Percentiles rank a stretch among this genome's conserved stretches.
Conservation (phyloP, 2,329 filamentous ascomycete genomes). For the Xylogone sp. region DNA sequence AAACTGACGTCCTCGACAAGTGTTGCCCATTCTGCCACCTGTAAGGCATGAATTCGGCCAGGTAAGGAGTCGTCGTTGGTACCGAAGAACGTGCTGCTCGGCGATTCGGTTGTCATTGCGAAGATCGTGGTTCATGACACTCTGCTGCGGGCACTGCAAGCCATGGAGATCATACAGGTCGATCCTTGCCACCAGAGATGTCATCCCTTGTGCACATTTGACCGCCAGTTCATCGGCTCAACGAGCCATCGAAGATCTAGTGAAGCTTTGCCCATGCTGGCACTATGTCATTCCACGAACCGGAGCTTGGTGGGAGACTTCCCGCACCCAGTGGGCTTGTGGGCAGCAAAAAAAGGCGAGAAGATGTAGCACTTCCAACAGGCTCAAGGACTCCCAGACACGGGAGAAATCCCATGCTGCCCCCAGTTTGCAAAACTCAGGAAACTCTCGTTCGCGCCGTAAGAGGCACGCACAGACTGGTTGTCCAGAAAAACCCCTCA, state of each 20-base stretch:
- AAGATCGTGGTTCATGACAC: conserved; percentile 30
- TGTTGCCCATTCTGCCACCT: neutral
- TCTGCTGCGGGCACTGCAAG: conserved; percentile 24
- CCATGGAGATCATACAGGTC: conserved; percentile 28
- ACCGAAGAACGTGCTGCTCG: conserved; percentile 16
- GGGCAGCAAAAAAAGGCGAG: neutral
- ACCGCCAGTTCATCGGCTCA: conserved; percentile 28
- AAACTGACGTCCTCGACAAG: neutral
- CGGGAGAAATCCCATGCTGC: neutral
- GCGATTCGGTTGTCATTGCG: conserved; percentile 14
- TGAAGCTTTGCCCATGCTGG: neutral
- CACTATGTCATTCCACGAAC: neutral
- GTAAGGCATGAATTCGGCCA: conserved; percentile 11
- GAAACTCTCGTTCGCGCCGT: neutral
- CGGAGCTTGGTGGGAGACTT: neutral
- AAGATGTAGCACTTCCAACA: too few relatives aligned
- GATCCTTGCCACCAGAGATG: conserved; percentile 20
- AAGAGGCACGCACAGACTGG: conserved; percentile 25
- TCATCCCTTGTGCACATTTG: conserved; percentile 20
- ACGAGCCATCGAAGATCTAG: conserved; percentile 1
- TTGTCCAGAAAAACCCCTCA: conserved; percentile 23
- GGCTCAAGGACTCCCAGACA: neutral
- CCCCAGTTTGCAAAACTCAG: neutral
- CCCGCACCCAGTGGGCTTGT: neutral
- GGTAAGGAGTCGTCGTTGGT: conserved; percentile 10